A percentile compares a stretch with the other conserved stretches of the same genome.
Evolutionary conservation across 2,329 filamentous ascomycete species (phyloP).

Genomic region (Phialemoniopsis sp.): DNA sequence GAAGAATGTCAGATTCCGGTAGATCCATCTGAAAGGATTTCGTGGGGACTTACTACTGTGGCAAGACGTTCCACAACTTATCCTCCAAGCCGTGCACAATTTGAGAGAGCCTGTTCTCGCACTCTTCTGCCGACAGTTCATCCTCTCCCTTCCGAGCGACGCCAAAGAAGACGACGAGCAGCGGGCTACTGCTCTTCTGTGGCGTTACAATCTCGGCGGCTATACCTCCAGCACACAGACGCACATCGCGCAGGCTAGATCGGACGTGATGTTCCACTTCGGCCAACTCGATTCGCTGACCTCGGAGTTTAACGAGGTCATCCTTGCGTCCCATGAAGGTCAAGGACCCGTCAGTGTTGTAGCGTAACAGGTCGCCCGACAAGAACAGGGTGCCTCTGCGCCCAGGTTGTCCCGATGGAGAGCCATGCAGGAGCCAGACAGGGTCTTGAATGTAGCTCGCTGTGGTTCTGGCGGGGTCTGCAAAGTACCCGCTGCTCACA

Average conservation of each 20-base stretch:
- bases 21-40: background rate
- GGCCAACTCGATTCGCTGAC: slow-evolving; percentile 59
- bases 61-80: too few species aligned
- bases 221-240: too few species aligned
- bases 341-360: slow-evolving; percentile 47
- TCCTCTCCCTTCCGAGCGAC: too few species aligned
- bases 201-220: too few species aligned
- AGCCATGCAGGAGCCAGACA: slow-evolving; percentile 10
- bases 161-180: too few species aligned
- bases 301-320: slow-evolving; percentile 65
- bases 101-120: too few species aligned
- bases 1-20: slow-evolving; percentile 14
- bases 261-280: slow-evolving; percentile 49
- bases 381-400: slow-evolving; percentile 38
- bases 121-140: too few species aligned
- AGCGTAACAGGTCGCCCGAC: slow-evolving; percentile 55
- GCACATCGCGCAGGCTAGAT: slow-evolving; percentile 29
- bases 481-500: slow-evolving; percentile 60
- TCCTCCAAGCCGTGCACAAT: too few species aligned
- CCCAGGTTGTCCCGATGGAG: slow-evolving; percentile 26
- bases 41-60: background rate
- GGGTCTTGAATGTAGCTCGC: slow-evolving; percentile 46
- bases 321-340: slow-evolving; percentile 61
- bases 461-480: slow-evolving; percentile 52
- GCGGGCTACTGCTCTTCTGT: too few species aligned